Conservation (phyloP, 2,329 filamentous ascomycete genomes). For the Mollisiaceae sp. region DNA sequence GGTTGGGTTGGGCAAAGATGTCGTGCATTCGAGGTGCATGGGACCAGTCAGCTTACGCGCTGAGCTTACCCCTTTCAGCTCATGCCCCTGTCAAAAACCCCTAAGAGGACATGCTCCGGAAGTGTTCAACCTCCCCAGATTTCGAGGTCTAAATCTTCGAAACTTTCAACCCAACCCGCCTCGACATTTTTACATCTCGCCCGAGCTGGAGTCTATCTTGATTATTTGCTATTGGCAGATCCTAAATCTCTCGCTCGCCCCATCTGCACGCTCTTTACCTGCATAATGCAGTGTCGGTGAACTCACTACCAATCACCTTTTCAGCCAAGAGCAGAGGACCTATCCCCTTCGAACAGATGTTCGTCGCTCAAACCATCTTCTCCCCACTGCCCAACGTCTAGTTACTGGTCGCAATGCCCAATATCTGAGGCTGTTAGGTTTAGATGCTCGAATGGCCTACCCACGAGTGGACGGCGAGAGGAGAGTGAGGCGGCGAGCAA, state of each 20-base stretch:
- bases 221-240: constrained; percentile 13
- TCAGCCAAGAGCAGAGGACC: constrained; percentile 23
- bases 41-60: not conserved
- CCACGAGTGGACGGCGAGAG: constrained; percentile 26
- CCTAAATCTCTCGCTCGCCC: constrained; percentile 18
- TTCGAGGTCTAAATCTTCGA: constrained; percentile 2
- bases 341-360: constrained; percentile 35
- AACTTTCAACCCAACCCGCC: not conserved
- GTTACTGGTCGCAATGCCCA: constrained; percentile 23
- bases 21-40: not conserved
- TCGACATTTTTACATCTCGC: not conserved
- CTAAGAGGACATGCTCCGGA: not conserved
- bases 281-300: constrained; percentile 25
- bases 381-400: constrained; percentile 2
- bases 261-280: constrained; percentile 16
- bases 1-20: not conserved
- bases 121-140: constrained; percentile 9
- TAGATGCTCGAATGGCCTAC: constrained; percentile 31
- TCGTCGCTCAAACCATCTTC: constrained; percentile 21
- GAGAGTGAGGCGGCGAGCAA: constrained; percentile 33
- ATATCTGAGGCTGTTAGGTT: constrained; percentile 28
- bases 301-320: constrained; percentile 16
- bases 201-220: not conserved
- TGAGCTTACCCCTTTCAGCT: constrained; percentile 6
- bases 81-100: constrained; percentile 2